These are phyloP conservation scores for Penicillium sclerotiorum DNA, from an alignment of 2,329 filamentous ascomycete genomes.

Conservation along the genomic window DNA sequence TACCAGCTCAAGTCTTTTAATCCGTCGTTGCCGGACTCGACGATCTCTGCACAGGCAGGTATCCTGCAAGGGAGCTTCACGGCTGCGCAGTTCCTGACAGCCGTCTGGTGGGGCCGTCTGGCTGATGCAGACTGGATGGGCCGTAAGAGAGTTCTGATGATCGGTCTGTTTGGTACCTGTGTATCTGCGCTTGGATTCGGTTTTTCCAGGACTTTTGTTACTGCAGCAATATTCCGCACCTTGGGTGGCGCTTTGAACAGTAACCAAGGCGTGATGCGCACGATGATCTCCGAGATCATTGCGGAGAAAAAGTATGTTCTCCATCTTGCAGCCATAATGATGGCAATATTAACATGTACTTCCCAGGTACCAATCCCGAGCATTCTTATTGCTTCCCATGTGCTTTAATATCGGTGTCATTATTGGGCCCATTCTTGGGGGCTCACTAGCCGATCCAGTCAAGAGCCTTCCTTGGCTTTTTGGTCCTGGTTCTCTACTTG, in stretches of 20 bases:
- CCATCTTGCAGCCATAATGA: neutral
- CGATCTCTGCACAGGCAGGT: slow-evolving; percentile 76
- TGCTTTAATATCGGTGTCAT: slow-evolving; percentile 69
- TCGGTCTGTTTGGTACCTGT: slow-evolving; percentile 72
- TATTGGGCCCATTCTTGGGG: slow-evolving; percentile 63
- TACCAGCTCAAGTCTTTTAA: slow-evolving; percentile 85
- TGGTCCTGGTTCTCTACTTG: slow-evolving; percentile 60
- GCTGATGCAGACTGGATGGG: slow-evolving; percentile 67
- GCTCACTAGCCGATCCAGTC: slow-evolving; percentile 68
- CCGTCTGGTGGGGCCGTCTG: slow-evolving; percentile 78
- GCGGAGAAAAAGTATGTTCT: slow-evolving; percentile 63
- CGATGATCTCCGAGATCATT: slow-evolving; percentile 73
- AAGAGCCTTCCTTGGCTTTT: slow-evolving; percentile 65
- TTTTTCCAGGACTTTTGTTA: slow-evolving; percentile 64
- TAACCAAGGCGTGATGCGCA: slow-evolving; percentile 74
- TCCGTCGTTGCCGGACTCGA: slow-evolving; percentile 57
- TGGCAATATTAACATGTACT: neutral
- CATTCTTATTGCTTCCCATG: slow-evolving; percentile 65
- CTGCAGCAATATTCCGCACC: slow-evolving; percentile 66
- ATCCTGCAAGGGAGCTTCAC: slow-evolving; percentile 79
- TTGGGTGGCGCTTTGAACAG: slow-evolving; percentile 71
- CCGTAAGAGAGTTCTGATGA: slow-evolving; percentile 75
- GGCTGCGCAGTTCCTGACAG: slow-evolving; percentile 78
- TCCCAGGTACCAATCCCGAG: slow-evolving; percentile 50
- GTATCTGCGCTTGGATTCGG: slow-evolving; percentile 70